These are phyloP conservation scores for Celoporthe dispersa DNA, from an alignment of 2,329 filamentous ascomycete species.

Conservation along the genomic window DNA sequence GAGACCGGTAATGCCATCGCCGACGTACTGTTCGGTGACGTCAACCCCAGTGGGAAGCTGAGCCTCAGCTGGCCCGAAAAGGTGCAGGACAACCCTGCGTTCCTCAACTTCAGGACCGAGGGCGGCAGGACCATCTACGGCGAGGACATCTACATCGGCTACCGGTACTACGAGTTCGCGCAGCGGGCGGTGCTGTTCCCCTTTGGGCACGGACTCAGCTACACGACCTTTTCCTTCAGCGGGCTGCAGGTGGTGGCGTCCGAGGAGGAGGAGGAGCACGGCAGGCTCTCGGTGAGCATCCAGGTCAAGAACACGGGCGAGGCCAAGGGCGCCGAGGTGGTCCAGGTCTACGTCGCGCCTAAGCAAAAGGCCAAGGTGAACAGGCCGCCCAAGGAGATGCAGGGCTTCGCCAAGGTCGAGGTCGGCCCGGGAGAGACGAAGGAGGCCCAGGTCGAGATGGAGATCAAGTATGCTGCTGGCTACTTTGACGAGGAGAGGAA, in stretches of 20 bases:
- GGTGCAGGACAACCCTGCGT: slow-evolving; percentile 70
- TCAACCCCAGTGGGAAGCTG: slow-evolving; percentile 72
- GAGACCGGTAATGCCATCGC: slow-evolving; percentile 82
- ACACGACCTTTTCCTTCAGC: slow-evolving; percentile 45
- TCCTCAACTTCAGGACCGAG: slow-evolving; percentile 68
- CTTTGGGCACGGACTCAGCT: slow-evolving; percentile 37
- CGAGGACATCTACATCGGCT: slow-evolving; percentile 75
- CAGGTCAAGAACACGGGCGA: slow-evolving; percentile 66
- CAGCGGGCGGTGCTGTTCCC: slow-evolving; percentile 35
- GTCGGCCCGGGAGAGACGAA: slow-evolving; percentile 64
- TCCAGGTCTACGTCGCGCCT: slow-evolving; percentile 61
- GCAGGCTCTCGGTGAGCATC: slow-evolving; percentile 53
- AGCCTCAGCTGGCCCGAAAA: slow-evolving; percentile 67
- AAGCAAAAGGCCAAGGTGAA: slow-evolving; percentile 58
- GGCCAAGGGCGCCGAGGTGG: slow-evolving; percentile 56
- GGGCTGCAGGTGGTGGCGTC: slow-evolving; percentile 48
- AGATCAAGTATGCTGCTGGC: slow-evolving; percentile 67
- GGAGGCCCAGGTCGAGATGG: slow-evolving; percentile 58
- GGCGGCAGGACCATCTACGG: slow-evolving; percentile 70
- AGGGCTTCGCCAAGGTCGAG: slow-evolving; percentile 68
- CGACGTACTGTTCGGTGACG: slow-evolving; percentile 75
- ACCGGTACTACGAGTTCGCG: slow-evolving; percentile 70
- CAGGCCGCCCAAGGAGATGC: slow-evolving; percentile 64
- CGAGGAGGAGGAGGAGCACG: slow-evolving; percentile 41
- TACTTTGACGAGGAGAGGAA: slow-evolving; percentile 73